Evolutionary conservation across 495 filamentous ascomycete species (phyloP).

Genomic region (Aspergillus coremiiformis): DNA sequence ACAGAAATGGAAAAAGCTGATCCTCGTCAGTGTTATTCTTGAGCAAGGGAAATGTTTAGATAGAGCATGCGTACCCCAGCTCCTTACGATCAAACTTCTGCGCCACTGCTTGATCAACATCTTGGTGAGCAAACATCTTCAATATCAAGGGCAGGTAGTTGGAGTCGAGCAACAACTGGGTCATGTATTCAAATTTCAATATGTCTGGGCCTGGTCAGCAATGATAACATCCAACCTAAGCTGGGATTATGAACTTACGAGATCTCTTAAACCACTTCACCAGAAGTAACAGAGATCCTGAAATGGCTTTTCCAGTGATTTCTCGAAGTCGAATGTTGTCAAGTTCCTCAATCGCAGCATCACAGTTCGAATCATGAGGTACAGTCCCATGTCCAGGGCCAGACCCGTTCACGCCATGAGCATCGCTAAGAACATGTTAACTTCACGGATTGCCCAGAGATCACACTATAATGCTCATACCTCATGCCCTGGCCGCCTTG

Average conservation of each 20-base stretch:
- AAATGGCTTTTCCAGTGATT: conserved; percentile 84
- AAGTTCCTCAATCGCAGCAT: conserved; percentile 57
- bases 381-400: conserved; percentile 20
- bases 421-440: conserved; percentile 23
- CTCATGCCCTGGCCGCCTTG: conserved; percentile 34
- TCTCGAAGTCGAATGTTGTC: conserved; percentile 75
- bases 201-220: conserved; percentile 55
- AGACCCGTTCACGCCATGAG: conserved; percentile 29
- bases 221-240: background rate
- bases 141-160: conserved; percentile 89
- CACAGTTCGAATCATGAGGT: conserved; percentile 26
- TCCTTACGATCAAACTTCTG: conserved; percentile 77
- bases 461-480: conserved; percentile 17
- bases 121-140: conserved; percentile 88
- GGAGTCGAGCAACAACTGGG: conserved; percentile 84
- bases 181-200: conserved; percentile 91
- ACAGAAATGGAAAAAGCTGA: conserved; percentile 86
- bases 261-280: conserved; percentile 96
- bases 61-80: conserved; percentile 53
- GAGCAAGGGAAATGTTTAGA: too few relatives aligned
- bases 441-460: background rate
- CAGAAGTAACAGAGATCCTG: conserved; percentile 72
- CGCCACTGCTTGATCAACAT: conserved; percentile 81
- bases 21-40: conserved; percentile 17
- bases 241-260: conserved; percentile 50